A percentile compares a stretch with the other conserved stretches of the same genome.
phyloP scores from a whole-genome alignment of 352 stramenopile species.

The Pythium rishiriense region DNA sequence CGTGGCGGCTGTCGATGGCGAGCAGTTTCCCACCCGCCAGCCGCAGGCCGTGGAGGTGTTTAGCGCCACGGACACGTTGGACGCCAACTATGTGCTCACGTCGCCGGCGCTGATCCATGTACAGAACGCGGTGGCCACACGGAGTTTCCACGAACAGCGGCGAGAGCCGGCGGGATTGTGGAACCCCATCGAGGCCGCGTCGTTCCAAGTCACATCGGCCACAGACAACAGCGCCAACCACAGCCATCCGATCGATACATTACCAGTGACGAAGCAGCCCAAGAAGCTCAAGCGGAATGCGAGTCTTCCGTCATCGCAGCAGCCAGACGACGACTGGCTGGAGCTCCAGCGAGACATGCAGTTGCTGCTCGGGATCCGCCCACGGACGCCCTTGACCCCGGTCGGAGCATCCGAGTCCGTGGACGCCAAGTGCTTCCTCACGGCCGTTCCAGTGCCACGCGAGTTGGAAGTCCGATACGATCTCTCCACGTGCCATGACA shows the following conservation, averaged over 20 bases:
- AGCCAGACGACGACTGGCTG: slow-evolving; percentile 34
- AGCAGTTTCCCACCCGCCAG: slow-evolving; percentile 6
- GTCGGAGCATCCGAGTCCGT: not conserved
- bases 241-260: too few species aligned
- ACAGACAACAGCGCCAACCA: not conserved
- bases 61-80: slow-evolving; percentile 51
- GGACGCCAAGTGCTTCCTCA: slow-evolving; percentile 34
- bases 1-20: not conserved
- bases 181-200: slow-evolving; percentile 35
- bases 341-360: slow-evolving; percentile 39
- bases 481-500: not conserved
- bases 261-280: not conserved
- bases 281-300: not conserved
- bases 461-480: not conserved
- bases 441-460: not conserved
- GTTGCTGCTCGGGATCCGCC: slow-evolving; percentile 30
- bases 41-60: slow-evolving; percentile 46
- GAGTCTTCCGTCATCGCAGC: not conserved
- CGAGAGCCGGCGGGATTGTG: slow-evolving; percentile 35
- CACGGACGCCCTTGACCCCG: not conserved
- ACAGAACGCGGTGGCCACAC: slow-evolving; percentile 58
- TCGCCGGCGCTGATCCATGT: slow-evolving; percentile 42
- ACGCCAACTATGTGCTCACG: slow-evolving; percentile 73
- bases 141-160: slow-evolving; percentile 32
- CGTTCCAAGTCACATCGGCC: slow-evolving; percentile 3